phyloP scores from a whole-genome alignment of 306 rosid species.

The Erythrophleum fordii region DNA sequence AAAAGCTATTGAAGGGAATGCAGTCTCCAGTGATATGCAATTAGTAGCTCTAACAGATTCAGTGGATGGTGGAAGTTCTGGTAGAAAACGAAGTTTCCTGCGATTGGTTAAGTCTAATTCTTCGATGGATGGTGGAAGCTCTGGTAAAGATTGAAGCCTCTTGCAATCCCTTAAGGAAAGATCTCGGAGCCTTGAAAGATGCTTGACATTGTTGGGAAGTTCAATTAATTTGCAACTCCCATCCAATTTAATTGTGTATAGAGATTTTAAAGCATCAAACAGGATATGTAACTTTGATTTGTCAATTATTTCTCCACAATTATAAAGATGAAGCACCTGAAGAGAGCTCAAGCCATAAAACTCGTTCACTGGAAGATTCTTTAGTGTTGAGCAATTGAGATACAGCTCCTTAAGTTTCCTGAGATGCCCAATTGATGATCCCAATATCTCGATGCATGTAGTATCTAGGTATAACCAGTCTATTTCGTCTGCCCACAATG shows the following conservation, averaged over 20 bases:
- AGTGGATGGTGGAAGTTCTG: slow-evolving; percentile 23
- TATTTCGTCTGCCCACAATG: background rate
- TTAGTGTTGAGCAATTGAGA: background rate
- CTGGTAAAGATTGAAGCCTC: slow-evolving; percentile 30
- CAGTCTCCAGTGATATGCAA: slow-evolving; percentile 22
- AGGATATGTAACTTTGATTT: background rate
- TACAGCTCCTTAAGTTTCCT: background rate
- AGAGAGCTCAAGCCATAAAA: background rate
- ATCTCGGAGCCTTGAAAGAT: background rate
- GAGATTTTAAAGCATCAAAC: background rate
- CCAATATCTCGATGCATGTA: background rate
- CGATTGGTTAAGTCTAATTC: background rate
- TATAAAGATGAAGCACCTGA: background rate
- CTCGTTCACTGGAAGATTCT: background rate
- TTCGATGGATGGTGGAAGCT: slow-evolving; percentile 27
- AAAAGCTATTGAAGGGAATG: background rate
- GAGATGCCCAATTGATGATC: slow-evolving; percentile 6
- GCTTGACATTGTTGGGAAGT: slow-evolving; percentile 5
- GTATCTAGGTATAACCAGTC: background rate
- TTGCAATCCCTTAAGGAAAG: background rate
- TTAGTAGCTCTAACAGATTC: background rate
- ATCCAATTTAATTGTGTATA: background rate
- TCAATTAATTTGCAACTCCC: background rate
- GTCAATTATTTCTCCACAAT: background rate
- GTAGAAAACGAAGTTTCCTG: slow-evolving; percentile 14